Evolutionary conservation across 352 stramenopile species (phyloP).

Genomic region (Ophiocytium majus): DNA sequence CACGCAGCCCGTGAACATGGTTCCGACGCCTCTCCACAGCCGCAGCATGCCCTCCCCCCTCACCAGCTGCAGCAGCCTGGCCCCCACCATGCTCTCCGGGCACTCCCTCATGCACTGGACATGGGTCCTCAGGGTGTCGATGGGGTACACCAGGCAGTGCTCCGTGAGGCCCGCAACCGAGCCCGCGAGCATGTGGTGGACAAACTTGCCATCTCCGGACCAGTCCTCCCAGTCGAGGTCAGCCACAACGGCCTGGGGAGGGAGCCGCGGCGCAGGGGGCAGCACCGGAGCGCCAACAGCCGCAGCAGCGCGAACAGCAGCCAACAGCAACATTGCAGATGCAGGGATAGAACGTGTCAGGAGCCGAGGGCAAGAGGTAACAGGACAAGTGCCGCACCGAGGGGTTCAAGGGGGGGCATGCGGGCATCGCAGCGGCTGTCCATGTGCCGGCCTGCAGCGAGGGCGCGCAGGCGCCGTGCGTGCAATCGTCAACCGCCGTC

Average conservation of each 20-base stretch:
- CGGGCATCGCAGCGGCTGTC: no score
- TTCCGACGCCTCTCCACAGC: slow-evolving; percentile 94
- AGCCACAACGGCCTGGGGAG: background rate
- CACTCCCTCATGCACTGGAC: slow-evolving; percentile 79
- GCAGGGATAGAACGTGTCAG: no score
- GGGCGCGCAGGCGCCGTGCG: no score
- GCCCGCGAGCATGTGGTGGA: slow-evolving; percentile 81
- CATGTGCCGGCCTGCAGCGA: no score
- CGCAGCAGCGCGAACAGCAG: no score
- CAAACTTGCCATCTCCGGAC: slow-evolving; percentile 83
- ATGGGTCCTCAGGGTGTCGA: slow-evolving; percentile 90
- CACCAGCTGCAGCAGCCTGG: slow-evolving; percentile 48
- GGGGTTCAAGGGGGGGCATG: no score
- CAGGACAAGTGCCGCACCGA: no score
- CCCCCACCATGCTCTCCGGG: slow-evolving; percentile 32
- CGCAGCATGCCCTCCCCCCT: slow-evolving; percentile 58
- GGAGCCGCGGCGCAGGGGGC: background rate
- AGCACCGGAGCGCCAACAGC: no score
- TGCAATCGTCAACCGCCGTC: no score
- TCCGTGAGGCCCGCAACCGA: slow-evolving; percentile 91
- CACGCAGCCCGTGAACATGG: slow-evolving; percentile 94
- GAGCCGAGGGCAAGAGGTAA: no score
- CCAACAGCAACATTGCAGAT: no score
- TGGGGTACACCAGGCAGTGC: slow-evolving; percentile 95
- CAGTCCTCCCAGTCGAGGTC: slow-evolving; percentile 73